phyloP scores from a whole-genome alignment of 2,329 filamentous ascomycete species.

The Colletotrichum sojae region DNA sequence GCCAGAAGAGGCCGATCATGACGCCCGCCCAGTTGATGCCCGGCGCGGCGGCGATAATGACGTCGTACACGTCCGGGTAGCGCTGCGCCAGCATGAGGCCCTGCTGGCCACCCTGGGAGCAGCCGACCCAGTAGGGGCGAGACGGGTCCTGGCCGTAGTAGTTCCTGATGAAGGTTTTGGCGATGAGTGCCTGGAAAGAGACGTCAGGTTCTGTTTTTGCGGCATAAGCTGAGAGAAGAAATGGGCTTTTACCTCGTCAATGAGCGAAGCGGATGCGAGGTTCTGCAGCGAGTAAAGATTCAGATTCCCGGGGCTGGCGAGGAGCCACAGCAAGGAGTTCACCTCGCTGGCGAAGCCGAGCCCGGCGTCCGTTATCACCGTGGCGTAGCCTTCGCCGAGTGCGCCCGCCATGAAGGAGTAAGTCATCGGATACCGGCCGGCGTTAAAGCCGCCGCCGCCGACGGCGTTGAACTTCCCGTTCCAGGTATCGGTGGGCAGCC shows the following conservation, averaged over 20 bases:
- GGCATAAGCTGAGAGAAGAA: too few species aligned
- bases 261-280: background rate
- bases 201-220: too few species aligned
- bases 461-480: conserved; percentile 40
- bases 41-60: conserved; percentile 47
- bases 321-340: background rate
- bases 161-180: background rate
- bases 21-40: conserved; percentile 40
- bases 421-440: background rate
- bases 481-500: conserved; percentile 44
- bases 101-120: conserved; percentile 66
- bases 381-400: conserved; percentile 12
- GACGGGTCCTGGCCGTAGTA: background rate
- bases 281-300: background rate
- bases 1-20: conserved; percentile 20
- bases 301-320: conserved; percentile 1
- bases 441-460: conserved; percentile 42
- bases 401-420: background rate
- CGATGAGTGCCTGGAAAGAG: background rate
- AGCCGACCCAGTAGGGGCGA: conserved; percentile 62
- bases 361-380: conserved; percentile 17
- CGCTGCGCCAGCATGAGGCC: conserved; percentile 61
- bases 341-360: background rate
- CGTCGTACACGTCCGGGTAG: conserved; percentile 65
- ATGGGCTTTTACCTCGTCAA: background rate